phyloP scores from a whole-genome alignment of 106 monocot species.

The Acorus gramineus region DNA sequence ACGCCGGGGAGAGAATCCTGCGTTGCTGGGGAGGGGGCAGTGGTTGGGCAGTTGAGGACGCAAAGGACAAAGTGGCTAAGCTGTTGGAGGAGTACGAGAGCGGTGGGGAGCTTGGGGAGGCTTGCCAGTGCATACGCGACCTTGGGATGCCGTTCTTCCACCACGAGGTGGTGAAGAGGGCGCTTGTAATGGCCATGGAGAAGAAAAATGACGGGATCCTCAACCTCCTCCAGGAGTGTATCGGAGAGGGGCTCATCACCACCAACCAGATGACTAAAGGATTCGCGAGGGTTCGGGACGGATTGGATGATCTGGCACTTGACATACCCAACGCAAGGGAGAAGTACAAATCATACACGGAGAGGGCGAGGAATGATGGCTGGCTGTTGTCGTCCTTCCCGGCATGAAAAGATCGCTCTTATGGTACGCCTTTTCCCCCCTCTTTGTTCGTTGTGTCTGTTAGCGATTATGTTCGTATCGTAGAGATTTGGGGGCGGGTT shows the following conservation, averaged over 20 bases:
- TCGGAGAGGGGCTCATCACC: constrained; percentile 77
- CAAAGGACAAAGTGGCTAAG: constrained; percentile 76
- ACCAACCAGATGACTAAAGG: constrained; percentile 78
- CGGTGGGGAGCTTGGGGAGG: constrained; percentile 67
- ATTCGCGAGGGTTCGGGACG: constrained; percentile 57
- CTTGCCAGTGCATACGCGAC: constrained; percentile 75
- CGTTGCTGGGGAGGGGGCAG: constrained; percentile 90
- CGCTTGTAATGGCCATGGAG: constrained; percentile 87
- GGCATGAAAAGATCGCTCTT: too few relatives aligned
- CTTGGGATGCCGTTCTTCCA: constrained; percentile 82
- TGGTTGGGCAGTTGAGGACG: constrained; percentile 86
- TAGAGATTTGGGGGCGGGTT: too few relatives aligned
- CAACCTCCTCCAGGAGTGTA: constrained; percentile 54
- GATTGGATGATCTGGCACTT: constrained; percentile 63
- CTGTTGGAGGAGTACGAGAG: constrained; percentile 72
- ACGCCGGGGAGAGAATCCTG: constrained; percentile 69
- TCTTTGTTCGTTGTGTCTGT: too few relatives aligned
- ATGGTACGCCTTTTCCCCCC: not conserved
- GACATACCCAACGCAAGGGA: constrained; percentile 64
- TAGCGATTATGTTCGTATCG: too few relatives aligned
- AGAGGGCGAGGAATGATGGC: constrained; percentile 33
- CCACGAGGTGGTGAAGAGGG: constrained; percentile 86
- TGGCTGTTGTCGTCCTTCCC: constrained; percentile 57
- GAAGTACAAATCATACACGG: constrained; percentile 41
- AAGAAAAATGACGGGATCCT: constrained; percentile 69